Evolutionary conservation across 1,139 yeast genomes (phyloP).

Genomic region (Kluyveromyces marxianus): DNA sequence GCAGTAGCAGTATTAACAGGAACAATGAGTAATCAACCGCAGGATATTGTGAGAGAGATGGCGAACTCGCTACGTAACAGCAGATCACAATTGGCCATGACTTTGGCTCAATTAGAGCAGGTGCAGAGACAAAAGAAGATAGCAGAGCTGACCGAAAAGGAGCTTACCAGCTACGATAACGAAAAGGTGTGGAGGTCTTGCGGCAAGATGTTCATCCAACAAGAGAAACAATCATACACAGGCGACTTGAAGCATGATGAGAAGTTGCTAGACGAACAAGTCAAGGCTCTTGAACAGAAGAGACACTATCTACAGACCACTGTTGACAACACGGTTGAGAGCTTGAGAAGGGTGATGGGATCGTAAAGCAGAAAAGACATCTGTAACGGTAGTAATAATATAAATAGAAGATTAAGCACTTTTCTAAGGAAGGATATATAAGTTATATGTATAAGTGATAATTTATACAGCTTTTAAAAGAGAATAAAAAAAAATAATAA

Average conservation of each 20-base stretch:
- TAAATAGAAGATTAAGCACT: background rate
- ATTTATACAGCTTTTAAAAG: too few species aligned
- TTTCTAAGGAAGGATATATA: background rate
- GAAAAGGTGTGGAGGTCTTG: conserved; percentile 74
- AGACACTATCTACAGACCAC: conserved; percentile 68
- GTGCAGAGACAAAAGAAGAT: conserved; percentile 52
- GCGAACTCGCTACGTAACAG: conserved; percentile 50
- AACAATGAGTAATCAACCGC: conserved; percentile 1
- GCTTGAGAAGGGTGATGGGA: conserved; percentile 39
- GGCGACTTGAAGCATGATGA: conserved; percentile 45
- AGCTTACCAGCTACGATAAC: conserved; percentile 39
- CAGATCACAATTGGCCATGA: conserved; percentile 57
- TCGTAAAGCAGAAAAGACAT: background rate
- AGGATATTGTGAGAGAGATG: conserved; percentile 42
- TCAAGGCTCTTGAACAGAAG: conserved; percentile 58
- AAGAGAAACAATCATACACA: conserved; percentile 41
- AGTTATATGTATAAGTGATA: background rate
- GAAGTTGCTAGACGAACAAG: conserved; percentile 47
- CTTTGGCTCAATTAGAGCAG: conserved; percentile 50
- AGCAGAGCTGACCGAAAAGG: conserved; percentile 48
- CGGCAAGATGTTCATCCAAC: conserved; percentile 61
- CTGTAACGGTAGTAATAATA: background rate
- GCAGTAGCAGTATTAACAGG: background rate
- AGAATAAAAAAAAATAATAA: too few species aligned
- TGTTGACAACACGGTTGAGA: conserved; percentile 61